These are phyloP conservation scores for Aphanomyces stellatus DNA, from an alignment of 352 stramenopile species.

Conservation along the genomic window DNA sequence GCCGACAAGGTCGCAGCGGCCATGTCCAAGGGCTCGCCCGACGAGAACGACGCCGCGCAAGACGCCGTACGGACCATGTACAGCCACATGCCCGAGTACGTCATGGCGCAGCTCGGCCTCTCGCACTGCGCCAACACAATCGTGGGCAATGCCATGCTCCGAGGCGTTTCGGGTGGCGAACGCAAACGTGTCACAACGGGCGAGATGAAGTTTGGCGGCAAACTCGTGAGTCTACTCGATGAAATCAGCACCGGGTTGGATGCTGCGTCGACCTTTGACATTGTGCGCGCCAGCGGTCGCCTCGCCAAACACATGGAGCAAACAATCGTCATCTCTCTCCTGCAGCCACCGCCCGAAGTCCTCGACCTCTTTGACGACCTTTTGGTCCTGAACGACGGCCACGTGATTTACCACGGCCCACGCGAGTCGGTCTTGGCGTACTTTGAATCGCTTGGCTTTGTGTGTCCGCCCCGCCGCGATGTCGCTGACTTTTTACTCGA, in stretches of 20 bases:
- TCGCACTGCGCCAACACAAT: constrained; percentile 25
- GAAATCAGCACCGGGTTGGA: constrained; percentile 28
- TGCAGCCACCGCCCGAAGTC: constrained; percentile 88
- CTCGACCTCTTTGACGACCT: constrained; percentile 91
- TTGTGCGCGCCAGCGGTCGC: constrained; percentile 38
- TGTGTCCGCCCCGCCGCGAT: constrained; percentile 54
- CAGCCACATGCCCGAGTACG: constrained; percentile 19
- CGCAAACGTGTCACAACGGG: constrained; percentile 67
- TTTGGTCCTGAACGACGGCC: constrained; percentile 84
- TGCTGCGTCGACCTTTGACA: constrained; percentile 28
- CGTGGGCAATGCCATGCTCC: constrained; percentile 26
- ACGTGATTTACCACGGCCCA: constrained; percentile 83
- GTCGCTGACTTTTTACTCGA: constrained; percentile 87
- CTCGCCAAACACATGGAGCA: constrained; percentile 36
- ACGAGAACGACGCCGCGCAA: background rate
- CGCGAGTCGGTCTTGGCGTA: constrained; percentile 49
- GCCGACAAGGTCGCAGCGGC: too few relatives aligned
- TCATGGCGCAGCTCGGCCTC: constrained; percentile 19
- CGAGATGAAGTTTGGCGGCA: constrained; percentile 53
- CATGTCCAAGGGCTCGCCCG: background rate
- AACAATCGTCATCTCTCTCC: constrained; percentile 63
- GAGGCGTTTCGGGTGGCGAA: constrained; percentile 52
- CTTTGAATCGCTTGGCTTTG: constrained; percentile 64
- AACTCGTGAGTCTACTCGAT: constrained; percentile 45
- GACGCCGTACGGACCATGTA: background rate